These are phyloP conservation scores for Aspergillus olivimuriae DNA, from an alignment of 495 filamentous ascomycete genomes.

Conservation along the genomic window DNA sequence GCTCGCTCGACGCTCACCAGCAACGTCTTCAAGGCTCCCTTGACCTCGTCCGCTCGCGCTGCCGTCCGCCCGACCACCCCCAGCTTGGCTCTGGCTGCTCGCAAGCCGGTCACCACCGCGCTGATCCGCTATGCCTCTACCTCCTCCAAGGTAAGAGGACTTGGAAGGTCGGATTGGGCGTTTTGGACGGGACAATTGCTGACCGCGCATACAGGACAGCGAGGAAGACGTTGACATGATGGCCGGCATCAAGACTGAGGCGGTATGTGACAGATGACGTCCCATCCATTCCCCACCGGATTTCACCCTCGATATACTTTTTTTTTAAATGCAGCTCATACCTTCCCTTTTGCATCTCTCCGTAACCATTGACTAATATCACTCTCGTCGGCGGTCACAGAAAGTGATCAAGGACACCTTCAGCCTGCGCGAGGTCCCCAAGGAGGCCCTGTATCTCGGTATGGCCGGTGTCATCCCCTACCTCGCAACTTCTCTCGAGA, in stretches of 20 bases:
- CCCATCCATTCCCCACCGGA: neutral
- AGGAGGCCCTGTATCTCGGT: conserved; percentile 73
- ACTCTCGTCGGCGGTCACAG: conserved; percentile 33
- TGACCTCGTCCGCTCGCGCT: conserved; percentile 38
- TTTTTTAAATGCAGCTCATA: no score
- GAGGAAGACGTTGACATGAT: conserved; percentile 55
- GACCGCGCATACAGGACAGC: conserved; percentile 25
- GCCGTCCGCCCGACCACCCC: conserved; percentile 29
- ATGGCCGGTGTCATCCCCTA: conserved; percentile 89
- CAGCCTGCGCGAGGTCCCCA: conserved; percentile 66
- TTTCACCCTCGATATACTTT: no score
- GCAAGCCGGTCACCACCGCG: conserved; percentile 47
- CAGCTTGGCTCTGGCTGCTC: conserved; percentile 38
- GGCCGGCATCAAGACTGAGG: conserved; percentile 61
- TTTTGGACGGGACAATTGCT: conserved; percentile 21
- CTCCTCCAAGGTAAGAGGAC: conserved; percentile 26
- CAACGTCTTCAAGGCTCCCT: conserved; percentile 41
- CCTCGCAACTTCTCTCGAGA: conserved; percentile 76
- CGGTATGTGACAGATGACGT: conserved; percentile 48
- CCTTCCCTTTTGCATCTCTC: no score
- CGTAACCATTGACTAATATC: conserved; percentile 6
- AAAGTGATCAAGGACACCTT: conserved; percentile 85
- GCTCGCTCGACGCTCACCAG: conserved; percentile 33
- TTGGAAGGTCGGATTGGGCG: neutral
- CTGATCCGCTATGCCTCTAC: conserved; percentile 43